Percentiles rank a stretch among this genome's conserved stretches.
Conservation (phyloP, 2,329 filamentous ascomycete genomes). For the Colletotrichum filicis region DNA sequence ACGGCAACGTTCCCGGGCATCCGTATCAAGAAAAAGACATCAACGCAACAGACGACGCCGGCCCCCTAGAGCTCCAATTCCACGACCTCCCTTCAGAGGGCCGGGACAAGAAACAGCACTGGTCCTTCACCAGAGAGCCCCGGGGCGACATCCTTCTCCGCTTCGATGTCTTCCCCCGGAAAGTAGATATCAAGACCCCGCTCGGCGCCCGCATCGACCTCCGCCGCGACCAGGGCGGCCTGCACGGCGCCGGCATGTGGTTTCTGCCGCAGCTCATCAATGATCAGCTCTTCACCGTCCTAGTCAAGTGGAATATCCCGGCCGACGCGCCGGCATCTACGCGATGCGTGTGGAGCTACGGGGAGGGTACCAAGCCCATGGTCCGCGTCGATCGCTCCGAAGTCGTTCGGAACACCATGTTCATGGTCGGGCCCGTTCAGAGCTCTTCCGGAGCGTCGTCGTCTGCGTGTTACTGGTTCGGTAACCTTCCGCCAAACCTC, state of each 20-base stretch:
- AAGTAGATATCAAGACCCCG: conserved; percentile 24
- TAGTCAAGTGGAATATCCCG: conserved; percentile 33
- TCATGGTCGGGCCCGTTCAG: conserved; percentile 35
- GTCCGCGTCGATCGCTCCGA: conserved; percentile 19
- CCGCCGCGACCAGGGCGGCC: conserved; percentile 23
- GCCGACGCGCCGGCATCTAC: conserved; percentile 26
- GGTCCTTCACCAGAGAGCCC: conserved; percentile 25
- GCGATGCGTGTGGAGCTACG: conserved; percentile 35
- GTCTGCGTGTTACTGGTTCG: conserved; percentile 35
- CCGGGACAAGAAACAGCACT: conserved; percentile 30
- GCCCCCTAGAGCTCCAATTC: conserved; percentile 22
- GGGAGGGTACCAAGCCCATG: conserved; percentile 30
- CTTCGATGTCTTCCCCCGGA: conserved; percentile 33
- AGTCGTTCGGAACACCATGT: conserved; percentile 27
- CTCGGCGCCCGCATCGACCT: conserved; percentile 33
- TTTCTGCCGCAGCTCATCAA: conserved; percentile 32
- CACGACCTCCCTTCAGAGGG: conserved; percentile 25
- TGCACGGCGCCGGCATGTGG: conserved; percentile 28
- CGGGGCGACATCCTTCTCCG: conserved; percentile 30
- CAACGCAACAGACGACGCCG: conserved; percentile 17
- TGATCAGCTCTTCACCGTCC: conserved; percentile 17
- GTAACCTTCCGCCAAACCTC: conserved; percentile 26
- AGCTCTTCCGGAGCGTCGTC: conserved; percentile 19
- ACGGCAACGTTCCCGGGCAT: conserved; percentile 4
- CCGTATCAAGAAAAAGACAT: conserved; percentile 2